These are phyloP conservation scores for Parmelia sp. DNA, from an alignment of 495 filamentous ascomycete genomes.

Conservation along the genomic window DNA sequence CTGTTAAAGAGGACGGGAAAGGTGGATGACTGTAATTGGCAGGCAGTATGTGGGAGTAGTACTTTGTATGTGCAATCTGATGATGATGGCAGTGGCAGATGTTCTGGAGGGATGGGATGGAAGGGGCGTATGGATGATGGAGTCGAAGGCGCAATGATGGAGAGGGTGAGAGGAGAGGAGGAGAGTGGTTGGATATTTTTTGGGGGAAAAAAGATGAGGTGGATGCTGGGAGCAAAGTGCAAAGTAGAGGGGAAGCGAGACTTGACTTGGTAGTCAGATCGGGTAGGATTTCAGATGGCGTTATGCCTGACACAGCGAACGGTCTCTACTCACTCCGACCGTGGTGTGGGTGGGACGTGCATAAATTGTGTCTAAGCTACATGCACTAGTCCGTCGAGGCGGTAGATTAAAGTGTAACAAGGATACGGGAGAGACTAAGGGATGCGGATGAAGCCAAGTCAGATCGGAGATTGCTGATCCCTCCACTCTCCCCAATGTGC, in stretches of 20 bases:
- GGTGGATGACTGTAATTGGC: too few species aligned
- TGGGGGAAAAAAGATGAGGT: background rate
- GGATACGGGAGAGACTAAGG: background rate
- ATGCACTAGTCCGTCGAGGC: background rate
- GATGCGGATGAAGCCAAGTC: background rate
- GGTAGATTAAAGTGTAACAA: slow-evolving; percentile 14
- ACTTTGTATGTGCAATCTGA: background rate
- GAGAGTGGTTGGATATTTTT: too few species aligned
- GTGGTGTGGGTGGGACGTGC: slow-evolving; percentile 10
- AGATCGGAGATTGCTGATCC: slow-evolving; percentile 23
- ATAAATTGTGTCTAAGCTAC: slow-evolving; percentile 15
- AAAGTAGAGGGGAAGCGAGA: slow-evolving; percentile 10
- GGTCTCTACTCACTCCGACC: slow-evolving; percentile 1
- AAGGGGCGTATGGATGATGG: background rate
- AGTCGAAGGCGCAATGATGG: background rate
- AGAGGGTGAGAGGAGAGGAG: too few species aligned
- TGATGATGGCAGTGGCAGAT: background rate
- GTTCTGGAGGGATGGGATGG: background rate
- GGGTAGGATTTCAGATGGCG: slow-evolving; percentile 20
- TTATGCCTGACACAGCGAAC: slow-evolving; percentile 15
- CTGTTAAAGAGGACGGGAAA: background rate
- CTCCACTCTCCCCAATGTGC: background rate
- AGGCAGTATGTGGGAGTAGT: background rate
- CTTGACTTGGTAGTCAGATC: slow-evolving; percentile 16
- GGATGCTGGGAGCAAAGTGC: slow-evolving; percentile 1